phyloP scores from a whole-genome alignment of 768 basidiomycete species.

The Clathrus columnatus region DNA sequence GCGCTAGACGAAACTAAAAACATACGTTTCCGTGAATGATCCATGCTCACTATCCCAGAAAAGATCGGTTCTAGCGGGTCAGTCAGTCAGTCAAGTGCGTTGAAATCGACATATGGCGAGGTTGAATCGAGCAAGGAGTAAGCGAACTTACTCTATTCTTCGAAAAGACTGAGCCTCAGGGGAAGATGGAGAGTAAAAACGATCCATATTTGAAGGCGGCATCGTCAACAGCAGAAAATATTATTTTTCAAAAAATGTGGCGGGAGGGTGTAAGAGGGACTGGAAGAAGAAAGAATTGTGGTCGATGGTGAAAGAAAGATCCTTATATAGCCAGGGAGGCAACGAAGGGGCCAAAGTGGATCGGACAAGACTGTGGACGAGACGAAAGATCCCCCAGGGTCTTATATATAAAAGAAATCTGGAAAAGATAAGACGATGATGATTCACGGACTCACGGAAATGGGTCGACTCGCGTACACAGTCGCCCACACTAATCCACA shows the following conservation, averaged over 20 bases:
- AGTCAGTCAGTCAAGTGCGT: not conserved
- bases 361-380: conserved; percentile 2
- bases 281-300: not conserved
- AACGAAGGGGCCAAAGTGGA: not conserved
- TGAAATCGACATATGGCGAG: not conserved
- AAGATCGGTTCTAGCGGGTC: conserved; percentile 13
- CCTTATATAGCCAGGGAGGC: not conserved
- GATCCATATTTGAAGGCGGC: conserved; percentile 40
- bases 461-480: not conserved
- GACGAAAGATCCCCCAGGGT: no score
- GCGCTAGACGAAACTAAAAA: conserved; percentile 9
- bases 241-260: conserved; percentile 1
- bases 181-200: conserved; percentile 63
- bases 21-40: conserved; percentile 51
- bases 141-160: conserved; percentile 52
- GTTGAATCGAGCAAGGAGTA: conserved; percentile 2
- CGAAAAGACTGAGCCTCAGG: conserved; percentile 66
- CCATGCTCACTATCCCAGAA: conserved; percentile 64
- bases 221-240: not conserved
- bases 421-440: not conserved
- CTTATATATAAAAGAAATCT: not conserved
- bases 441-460: not conserved
- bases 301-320: not conserved
- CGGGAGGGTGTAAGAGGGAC: conserved; percentile 3
- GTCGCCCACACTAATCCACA: not conserved